A percentile compares a stretch with the other conserved stretches of the same genome.
Conservation (phyloP, 2,329 filamentous ascomycete genomes). For the Lachnellula arida region DNA sequence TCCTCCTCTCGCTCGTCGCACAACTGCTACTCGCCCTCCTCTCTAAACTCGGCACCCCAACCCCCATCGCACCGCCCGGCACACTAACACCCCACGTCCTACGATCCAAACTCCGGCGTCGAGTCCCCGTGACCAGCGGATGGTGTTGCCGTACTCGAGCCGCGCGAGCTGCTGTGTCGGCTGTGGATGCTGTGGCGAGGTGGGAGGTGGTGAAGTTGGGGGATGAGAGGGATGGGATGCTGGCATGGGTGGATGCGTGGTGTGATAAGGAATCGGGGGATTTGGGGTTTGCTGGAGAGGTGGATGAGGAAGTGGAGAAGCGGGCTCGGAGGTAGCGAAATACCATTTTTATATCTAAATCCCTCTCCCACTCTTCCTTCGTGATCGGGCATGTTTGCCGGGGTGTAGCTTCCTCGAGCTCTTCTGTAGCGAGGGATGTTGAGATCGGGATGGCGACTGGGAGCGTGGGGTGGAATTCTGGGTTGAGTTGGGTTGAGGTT, state of each 20-base stretch:
- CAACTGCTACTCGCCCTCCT: conserved; percentile 58
- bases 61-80: conserved; percentile 40
- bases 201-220: conserved; percentile 33
- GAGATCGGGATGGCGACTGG: conserved; percentile 20
- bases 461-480: conserved; percentile 28
- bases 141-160: conserved; percentile 86
- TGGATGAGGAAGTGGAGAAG: conserved; percentile 50
- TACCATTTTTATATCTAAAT: conserved; percentile 85
- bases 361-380: conserved; percentile 71
- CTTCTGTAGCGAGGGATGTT: conserved; percentile 10
- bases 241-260: too few relatives aligned
- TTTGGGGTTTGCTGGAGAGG: conserved; percentile 17
- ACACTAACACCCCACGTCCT: conserved; percentile 52
- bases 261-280: not conserved
- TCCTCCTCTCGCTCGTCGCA: conserved; percentile 59
- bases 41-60: conserved; percentile 40
- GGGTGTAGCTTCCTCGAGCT: conserved; percentile 21
- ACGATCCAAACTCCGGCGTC: conserved; percentile 38
- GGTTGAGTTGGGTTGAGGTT: conserved; percentile 10
- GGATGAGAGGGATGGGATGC: conserved; percentile 36
- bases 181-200: conserved; percentile 46
- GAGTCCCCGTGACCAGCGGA: conserved; percentile 60
- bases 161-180: conserved; percentile 69
- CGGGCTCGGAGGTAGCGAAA: conserved; percentile 81
- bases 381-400: conserved; percentile 13